A percentile compares a stretch with the other conserved stretches of the same genome.
These are phyloP conservation scores for Marsdenia floribunda DNA, from an alignment of 257 asterid genomes.

Conservation along the genomic window DNA sequence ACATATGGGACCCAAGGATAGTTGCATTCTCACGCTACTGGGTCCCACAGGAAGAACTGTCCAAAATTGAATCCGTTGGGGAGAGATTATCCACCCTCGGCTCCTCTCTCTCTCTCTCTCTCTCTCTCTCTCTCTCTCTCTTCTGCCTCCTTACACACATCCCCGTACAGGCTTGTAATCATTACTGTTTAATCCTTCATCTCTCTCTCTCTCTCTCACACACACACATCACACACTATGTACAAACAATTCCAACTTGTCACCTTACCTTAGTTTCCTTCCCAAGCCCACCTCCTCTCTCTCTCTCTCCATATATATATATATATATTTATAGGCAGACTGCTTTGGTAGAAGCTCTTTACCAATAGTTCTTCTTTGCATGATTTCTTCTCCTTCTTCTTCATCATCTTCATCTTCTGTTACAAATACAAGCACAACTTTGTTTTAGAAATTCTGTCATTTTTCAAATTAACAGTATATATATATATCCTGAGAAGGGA, in stretches of 20 bases:
- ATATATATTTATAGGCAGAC: slow-evolving; percentile 14
- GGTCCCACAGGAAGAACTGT: slow-evolving; percentile 32
- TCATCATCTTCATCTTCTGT: background rate
- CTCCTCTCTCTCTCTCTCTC: background rate
- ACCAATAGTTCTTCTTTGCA: slow-evolving; percentile 10
- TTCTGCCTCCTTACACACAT: slow-evolving; percentile 28
- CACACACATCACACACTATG: slow-evolving; percentile 2
- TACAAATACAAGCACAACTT: background rate
- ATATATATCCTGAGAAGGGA: background rate
- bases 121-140: slow-evolving; percentile 5
- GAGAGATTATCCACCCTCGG: background rate
- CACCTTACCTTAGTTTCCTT: slow-evolving; percentile 4
- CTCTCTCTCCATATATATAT: slow-evolving; percentile 15
- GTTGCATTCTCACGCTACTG: slow-evolving; percentile 47
- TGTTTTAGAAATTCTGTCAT: background rate
- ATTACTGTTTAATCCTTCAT: slow-evolving; percentile 15
- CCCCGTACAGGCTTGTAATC: slow-evolving; percentile 28
- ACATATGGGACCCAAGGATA: slow-evolving; percentile 13
- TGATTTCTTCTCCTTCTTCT: background rate
- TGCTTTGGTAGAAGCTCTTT: slow-evolving; percentile 2
- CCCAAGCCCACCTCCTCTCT: too few species aligned
- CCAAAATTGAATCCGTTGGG: slow-evolving; percentile 16
- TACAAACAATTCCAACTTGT: slow-evolving; percentile 2
- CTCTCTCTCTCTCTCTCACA: slow-evolving; percentile 4
- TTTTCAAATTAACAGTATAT: background rate